These are phyloP conservation scores for Margaritispora aquatica DNA, from an alignment of 495 filamentous ascomycete genomes.

Conservation along the genomic window DNA sequence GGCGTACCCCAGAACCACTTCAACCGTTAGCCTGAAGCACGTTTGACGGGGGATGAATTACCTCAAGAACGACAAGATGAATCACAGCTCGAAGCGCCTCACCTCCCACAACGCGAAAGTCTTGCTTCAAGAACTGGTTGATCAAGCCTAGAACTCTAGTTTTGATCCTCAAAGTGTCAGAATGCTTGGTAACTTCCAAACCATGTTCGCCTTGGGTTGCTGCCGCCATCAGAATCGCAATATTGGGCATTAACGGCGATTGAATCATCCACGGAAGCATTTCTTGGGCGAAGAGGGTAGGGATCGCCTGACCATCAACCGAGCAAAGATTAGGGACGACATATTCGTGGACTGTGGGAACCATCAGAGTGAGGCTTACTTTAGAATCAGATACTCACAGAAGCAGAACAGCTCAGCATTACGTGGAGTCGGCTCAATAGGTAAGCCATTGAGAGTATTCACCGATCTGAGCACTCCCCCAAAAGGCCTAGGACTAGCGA, in stretches of 20 bases:
- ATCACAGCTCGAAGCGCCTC: slow-evolving; percentile 22
- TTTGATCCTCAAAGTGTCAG: slow-evolving; percentile 19
- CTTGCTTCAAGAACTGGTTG: slow-evolving; percentile 15
- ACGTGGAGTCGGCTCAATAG: slow-evolving; percentile 11
- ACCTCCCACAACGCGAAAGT: slow-evolving; percentile 12
- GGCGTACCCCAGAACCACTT: slow-evolving; percentile 26
- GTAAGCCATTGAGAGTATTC: slow-evolving; percentile 17
- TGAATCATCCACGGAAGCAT: slow-evolving; percentile 27
- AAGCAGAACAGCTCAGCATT: slow-evolving; percentile 23
- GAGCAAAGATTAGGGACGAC: slow-evolving; percentile 23
- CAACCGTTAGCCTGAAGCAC: background rate
- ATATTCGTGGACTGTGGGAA: slow-evolving; percentile 16
- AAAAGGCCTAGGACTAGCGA: background rate
- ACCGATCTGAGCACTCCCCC: slow-evolving; percentile 20
- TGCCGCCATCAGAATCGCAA: slow-evolving; percentile 25
- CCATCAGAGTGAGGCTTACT: background rate
- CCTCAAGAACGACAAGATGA: slow-evolving; percentile 23
- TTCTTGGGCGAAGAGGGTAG: slow-evolving; percentile 11
- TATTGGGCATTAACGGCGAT: slow-evolving; percentile 24
- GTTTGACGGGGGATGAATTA: background rate
- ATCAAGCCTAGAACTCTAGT: slow-evolving; percentile 18
- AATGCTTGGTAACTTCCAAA: background rate
- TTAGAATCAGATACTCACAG: slow-evolving; percentile 14
- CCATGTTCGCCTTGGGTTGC: slow-evolving; percentile 15
- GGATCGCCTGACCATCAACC: slow-evolving; percentile 19